A percentile compares a stretch with the other conserved stretches of the same genome.
Conservation (phyloP, 805 yeast genomes). For the Saccharomycopsis selenospora region DNA sequence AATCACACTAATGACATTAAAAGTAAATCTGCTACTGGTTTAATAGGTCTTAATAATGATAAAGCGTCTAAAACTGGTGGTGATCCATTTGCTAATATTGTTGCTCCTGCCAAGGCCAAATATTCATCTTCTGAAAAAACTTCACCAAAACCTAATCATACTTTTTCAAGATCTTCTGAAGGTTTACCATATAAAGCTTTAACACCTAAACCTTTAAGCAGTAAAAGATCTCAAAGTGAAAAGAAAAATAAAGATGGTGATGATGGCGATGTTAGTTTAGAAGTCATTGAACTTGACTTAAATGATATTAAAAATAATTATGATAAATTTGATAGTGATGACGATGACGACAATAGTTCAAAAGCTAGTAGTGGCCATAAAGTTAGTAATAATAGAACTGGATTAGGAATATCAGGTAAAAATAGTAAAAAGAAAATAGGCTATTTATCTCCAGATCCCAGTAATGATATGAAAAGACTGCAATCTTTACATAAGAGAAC, state of each 20-base stretch:
- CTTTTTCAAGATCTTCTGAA: not conserved
- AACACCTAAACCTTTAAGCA: not conserved
- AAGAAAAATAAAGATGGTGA: not conserved
- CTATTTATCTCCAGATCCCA: not conserved
- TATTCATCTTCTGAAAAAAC: not conserved
- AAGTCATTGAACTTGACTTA: conserved; percentile 20
- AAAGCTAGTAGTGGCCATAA: not conserved
- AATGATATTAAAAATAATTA: conserved; percentile 9
- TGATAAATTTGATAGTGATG: not conserved
- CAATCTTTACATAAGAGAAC: conserved; percentile 18
- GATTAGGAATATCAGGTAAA: not conserved
- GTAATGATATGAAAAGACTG: conserved; percentile 7
- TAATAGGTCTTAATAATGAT: not conserved
- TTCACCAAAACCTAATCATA: not conserved
- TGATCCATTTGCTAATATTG: conserved; percentile 19
- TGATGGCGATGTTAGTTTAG: conserved; percentile 8
- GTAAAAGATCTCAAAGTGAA: not conserved
- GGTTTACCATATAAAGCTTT: not conserved
- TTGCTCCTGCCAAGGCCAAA: conserved; percentile 2
- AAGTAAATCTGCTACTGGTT: conserved; percentile 9
- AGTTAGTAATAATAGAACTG: not conserved
- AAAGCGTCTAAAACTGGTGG: no score
- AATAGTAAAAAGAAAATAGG: not conserved
- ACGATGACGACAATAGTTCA: not conserved
- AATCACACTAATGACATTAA: not conserved